phyloP scores from a whole-genome alignment of 78 protist genomes.

The Cavenderia fasciculata region DNA sequence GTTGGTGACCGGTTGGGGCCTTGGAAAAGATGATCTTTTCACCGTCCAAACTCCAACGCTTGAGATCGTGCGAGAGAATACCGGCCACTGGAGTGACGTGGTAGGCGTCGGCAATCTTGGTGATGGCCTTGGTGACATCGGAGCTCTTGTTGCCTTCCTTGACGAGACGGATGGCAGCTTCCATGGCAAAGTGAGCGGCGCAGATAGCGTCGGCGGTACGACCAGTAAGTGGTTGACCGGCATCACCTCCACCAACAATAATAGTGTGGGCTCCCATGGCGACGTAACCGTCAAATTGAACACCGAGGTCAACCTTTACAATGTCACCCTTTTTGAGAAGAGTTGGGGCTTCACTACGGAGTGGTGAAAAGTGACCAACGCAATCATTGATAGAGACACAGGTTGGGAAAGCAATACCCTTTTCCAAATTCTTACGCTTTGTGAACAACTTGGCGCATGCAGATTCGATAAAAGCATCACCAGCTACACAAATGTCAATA shows the following conservation, averaged over 20 bases:
- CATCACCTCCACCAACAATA: slow-evolving; percentile 74
- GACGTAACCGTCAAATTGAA: slow-evolving; percentile 96
- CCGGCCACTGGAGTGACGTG: slow-evolving; percentile 90
- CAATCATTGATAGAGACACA: slow-evolving; percentile 94
- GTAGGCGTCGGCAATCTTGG: slow-evolving; percentile 79
- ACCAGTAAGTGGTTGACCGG: slow-evolving; percentile 51
- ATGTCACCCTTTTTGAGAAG: slow-evolving; percentile 95
- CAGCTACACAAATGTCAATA: slow-evolving; percentile 47
- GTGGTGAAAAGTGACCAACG: slow-evolving; percentile 97
- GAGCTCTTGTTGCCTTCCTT: slow-evolving; percentile 83
- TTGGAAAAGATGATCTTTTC: slow-evolving; percentile 85
- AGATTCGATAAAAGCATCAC: slow-evolving; percentile 49
- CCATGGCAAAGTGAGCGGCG: slow-evolving; percentile 95
- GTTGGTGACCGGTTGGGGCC: slow-evolving; percentile 67
- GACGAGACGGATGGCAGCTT: slow-evolving; percentile 86
- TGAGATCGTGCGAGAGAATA: slow-evolving; percentile 94
- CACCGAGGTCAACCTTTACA: slow-evolving; percentile 97
- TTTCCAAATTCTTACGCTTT: slow-evolving; percentile 71
- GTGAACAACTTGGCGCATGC: slow-evolving; percentile 41
- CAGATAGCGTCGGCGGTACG: slow-evolving; percentile 90
- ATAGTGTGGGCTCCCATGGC: slow-evolving; percentile 94
- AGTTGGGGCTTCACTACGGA: slow-evolving; percentile 52
- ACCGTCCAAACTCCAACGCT: slow-evolving; percentile 92
- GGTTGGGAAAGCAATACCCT: slow-evolving; percentile 98
- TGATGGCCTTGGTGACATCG: slow-evolving; percentile 87